Percentiles rank a stretch among this genome's conserved stretches.
Evolutionary conservation across 331 rosid genomes (phyloP).

Genomic region (Dryas integrifolia): DNA sequence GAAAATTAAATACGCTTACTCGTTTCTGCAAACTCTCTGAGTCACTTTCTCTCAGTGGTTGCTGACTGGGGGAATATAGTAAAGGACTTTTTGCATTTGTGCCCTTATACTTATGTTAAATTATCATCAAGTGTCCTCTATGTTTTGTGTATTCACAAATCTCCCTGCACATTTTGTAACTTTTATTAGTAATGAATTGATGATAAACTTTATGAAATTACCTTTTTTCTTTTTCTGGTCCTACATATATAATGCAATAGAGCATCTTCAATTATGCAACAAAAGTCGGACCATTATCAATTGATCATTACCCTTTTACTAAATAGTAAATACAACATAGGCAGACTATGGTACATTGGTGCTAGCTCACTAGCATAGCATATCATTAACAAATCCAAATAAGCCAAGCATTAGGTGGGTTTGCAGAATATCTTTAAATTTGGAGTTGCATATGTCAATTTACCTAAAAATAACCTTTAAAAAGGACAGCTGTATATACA

Average conservation of each 20-base stretch:
- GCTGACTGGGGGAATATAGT: slow-evolving; percentile 56
- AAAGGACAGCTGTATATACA: background rate
- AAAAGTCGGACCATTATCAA: too few species aligned
- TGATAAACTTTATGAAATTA: too few species aligned
- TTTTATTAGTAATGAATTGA: background rate
- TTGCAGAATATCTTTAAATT: background rate
- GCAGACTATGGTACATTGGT: too few species aligned
- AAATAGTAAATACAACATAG: too few species aligned
- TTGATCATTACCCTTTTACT: too few species aligned
- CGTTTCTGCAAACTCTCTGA: slow-evolving; percentile 40
- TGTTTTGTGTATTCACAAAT: background rate
- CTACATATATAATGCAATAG: too few species aligned
- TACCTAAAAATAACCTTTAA: background rate
- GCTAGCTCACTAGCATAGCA: too few species aligned
- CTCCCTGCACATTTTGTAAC: background rate
- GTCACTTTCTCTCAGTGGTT: slow-evolving; percentile 50
- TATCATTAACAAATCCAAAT: slow-evolving; percentile 3
- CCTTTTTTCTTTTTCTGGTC: background rate
- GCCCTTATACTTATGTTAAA: slow-evolving; percentile 24
- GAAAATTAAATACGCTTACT: slow-evolving; percentile 62
- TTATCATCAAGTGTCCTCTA: slow-evolving; percentile 3
- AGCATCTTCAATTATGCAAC: too few species aligned
- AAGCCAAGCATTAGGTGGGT: background rate
- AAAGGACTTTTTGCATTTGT: slow-evolving; percentile 26
- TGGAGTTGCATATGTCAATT: background rate